A percentile compares a stretch with the other conserved stretches of the same genome.
phyloP scores from a whole-genome alignment of 306 rosid genomes.

The Alnus rubra region DNA sequence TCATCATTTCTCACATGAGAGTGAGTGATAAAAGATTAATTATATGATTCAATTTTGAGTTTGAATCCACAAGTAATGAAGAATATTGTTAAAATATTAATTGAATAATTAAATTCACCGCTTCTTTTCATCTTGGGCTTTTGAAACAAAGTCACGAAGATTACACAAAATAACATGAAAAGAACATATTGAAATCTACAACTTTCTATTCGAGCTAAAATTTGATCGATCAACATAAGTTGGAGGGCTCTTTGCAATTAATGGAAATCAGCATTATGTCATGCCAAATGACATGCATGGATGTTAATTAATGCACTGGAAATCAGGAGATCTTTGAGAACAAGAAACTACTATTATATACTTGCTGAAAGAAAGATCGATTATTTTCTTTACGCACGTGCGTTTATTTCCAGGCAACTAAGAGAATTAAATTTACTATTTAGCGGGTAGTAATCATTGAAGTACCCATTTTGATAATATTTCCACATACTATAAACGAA shows the following conservation, averaged over 20 bases:
- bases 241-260: background rate
- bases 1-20: no score
- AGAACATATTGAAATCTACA: background rate
- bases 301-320: background rate
- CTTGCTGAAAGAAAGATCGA: no score
- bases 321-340: background rate
- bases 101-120: no score
- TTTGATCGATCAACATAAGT: background rate
- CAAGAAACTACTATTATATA: background rate
- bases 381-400: background rate
- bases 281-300: background rate
- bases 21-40: no score
- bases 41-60: no score
- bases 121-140: no score
- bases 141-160: no score
- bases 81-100: no score
- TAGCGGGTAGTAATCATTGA: slow-evolving; percentile 23
- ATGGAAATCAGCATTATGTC: background rate
- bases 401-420: no score
- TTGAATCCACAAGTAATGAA: no score
- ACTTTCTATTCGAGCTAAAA: background rate
- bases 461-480: slow-evolving; percentile 7
- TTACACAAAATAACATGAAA: background rate
- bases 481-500: slow-evolving; percentile 6
- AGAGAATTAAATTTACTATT: background rate